Percentiles rank a stretch among this genome's conserved stretches.
Evolutionary conservation across 352 stramenopile species (phyloP).

Genomic region (Phytophthora pluvialis): DNA sequence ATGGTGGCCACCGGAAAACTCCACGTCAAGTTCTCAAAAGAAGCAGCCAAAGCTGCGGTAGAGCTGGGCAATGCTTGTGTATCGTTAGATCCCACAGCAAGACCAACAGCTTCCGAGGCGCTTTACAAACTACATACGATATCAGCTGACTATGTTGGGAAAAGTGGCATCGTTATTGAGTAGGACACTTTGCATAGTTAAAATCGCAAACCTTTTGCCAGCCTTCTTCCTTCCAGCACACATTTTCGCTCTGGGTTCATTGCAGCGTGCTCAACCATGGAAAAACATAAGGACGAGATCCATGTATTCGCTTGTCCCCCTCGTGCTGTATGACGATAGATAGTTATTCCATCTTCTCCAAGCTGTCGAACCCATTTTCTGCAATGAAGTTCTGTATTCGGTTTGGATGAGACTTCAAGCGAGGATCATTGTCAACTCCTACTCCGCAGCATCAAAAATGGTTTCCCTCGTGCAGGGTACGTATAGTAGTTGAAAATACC

Average conservation of each 20-base stretch:
- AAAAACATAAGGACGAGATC: no score
- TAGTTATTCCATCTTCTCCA: neutral
- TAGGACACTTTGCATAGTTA: neutral
- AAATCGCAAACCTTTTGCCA: no score
- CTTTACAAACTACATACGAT: conserved; percentile 51
- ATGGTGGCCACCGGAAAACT: conserved; percentile 53
- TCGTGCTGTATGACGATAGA: no score
- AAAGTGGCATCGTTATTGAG: conserved; percentile 1
- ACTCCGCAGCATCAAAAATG: neutral
- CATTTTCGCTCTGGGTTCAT: no score
- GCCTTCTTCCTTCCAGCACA: no score
- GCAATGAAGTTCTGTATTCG: neutral
- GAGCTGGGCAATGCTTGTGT: conserved; percentile 47
- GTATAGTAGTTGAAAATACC: neutral
- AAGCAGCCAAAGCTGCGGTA: conserved; percentile 20
- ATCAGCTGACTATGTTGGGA: conserved; percentile 20
- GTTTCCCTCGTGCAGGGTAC: neutral
- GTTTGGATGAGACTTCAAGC: neutral
- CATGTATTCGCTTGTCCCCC: no score
- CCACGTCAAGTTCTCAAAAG: conserved; percentile 45
- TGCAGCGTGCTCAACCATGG: no score
- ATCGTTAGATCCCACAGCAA: conserved; percentile 34
- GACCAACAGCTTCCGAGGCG: conserved; percentile 44
- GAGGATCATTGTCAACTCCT: no score
- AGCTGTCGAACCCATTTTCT: neutral